Base-by-base conservation (phyloP, 2,329 filamentous ascomycete species). In the Penicillium corylophilum region DNA sequence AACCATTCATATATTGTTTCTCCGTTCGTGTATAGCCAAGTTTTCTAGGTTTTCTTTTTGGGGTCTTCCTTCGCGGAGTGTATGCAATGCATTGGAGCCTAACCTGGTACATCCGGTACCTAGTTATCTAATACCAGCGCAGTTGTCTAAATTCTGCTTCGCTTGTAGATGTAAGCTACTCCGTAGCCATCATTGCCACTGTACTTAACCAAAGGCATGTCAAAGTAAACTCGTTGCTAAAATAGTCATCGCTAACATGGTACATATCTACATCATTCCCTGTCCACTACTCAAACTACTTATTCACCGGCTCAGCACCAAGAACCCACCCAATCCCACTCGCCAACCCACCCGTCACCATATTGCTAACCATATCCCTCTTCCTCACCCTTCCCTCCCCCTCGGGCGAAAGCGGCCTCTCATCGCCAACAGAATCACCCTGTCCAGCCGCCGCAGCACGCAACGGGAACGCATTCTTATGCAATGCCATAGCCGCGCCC, bases 261-360 rank as follows among this genome's bases (percentile, higher is more conserved):
- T 49, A 46, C 35, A 46, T 41, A 28, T n/a, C 16, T 28, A 49
- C 10, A 38, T 47, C 26, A 33, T 24, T 24, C 18, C 31, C 23
- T 36, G 28, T 31, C 20, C 39, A 42, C 38, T 33, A 40, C 36
- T 40, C 35, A 33, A 45, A 43, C 36, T 56, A 67, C 53, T 64
- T 64, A 63, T 71, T 69, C 41, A 74, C 70, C 13, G 75, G 74
- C 53, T 77, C 74, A 48, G 74, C 76, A 66, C 84, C 84, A 48
- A 87, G 66, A 50, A 86, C 80, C 84, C 84, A 87, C 8, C 84
- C 84, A 62, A 87, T 73, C 9, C 84, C 84, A 64, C 77, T 83
- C 7, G 81, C 82, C 63, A 86, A 66, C 6, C 82, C 82, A 2
- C 82, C 82, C 12, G 81, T 84, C 5, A 85, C 83, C 68, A 83